Conservation (phyloP, 2,329 filamentous ascomycete species). For the Leptographium lundbergii region DNA sequence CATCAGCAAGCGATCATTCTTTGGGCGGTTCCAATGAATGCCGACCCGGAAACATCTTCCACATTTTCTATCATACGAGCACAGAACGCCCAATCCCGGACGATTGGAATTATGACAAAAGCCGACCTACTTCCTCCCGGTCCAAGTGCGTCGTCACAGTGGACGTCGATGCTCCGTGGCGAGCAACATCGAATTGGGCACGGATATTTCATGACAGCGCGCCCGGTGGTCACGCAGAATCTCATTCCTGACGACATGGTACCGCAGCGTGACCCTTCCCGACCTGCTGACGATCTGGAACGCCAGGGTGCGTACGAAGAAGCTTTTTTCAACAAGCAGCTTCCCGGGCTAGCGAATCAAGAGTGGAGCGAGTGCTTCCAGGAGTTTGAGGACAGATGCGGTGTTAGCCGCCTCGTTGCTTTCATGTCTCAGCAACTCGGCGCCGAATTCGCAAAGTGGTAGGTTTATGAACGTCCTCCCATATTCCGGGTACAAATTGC, state of each 20-base stretch:
- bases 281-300: conserved; percentile 33
- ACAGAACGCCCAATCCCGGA: conserved; percentile 43
- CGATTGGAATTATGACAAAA: conserved; percentile 72
- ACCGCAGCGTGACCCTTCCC: conserved; percentile 1
- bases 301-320: conserved; percentile 40
- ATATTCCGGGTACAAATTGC: no score
- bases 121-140: conserved; percentile 56
- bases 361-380: conserved; percentile 38
- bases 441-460: conserved; percentile 40
- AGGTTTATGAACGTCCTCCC: conserved; percentile 8
- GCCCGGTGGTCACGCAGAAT: conserved; percentile 28
- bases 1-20: conserved; percentile 63
- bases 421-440: conserved; percentile 41
- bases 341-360: conserved; percentile 17
- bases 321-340: conserved; percentile 30
- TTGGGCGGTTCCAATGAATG: conserved; percentile 65
- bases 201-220: conserved; percentile 70
- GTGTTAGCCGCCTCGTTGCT: conserved; percentile 37
- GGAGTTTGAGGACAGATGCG: conserved; percentile 34
- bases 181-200: conserved; percentile 50
- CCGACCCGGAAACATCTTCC: conserved; percentile 62
- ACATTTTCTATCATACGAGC: conserved; percentile 52
- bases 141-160: conserved; percentile 36
- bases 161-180: conserved; percentile 50
- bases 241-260: conserved; percentile 4